A percentile compares a stretch with the other conserved stretches of the same genome.
Evolutionary conservation across 148 eudicot genomes (phyloP).

Genomic region (Talinum fruticosum): DNA sequence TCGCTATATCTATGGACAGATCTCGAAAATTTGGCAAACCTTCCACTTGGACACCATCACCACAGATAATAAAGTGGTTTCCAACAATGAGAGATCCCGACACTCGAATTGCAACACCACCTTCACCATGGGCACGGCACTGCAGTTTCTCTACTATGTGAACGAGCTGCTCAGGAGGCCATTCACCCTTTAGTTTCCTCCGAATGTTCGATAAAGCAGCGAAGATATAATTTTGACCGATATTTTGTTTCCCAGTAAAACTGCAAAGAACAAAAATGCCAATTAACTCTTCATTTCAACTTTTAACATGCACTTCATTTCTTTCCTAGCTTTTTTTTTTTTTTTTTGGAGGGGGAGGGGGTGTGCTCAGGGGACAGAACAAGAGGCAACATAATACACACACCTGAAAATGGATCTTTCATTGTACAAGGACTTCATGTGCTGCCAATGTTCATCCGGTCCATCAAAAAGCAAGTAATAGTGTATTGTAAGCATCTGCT

Average conservation of each 20-base stretch:
- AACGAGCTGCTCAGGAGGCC: constrained; percentile 89
- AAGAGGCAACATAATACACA: neutral
- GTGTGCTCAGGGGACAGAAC: neutral
- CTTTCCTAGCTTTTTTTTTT: too few species aligned
- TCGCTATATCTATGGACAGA: constrained; percentile 60
- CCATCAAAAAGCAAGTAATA: constrained; percentile 95
- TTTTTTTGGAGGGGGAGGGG: too few species aligned
- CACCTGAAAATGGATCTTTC: constrained; percentile 74
- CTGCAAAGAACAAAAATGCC: constrained; percentile 33
- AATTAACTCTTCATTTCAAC: neutral
- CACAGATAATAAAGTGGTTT: constrained; percentile 83
- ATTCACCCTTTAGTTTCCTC: constrained; percentile 70
- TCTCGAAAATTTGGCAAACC: constrained; percentile 86
- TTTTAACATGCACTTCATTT: neutral
- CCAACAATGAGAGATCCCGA: constrained; percentile 85
- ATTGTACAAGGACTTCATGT: constrained; percentile 57
- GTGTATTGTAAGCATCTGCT: constrained; percentile 86
- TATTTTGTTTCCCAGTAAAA: constrained; percentile 62
- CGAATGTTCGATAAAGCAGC: constrained; percentile 53
- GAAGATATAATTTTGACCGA: constrained; percentile 58
- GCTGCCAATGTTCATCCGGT: constrained; percentile 74
- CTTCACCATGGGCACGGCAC: constrained; percentile 76
- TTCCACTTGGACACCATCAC: constrained; percentile 88
- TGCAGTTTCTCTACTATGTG: constrained; percentile 91
- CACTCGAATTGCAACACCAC: constrained; percentile 78